Conservation (phyloP, 1,139 yeast species). For the Meyerozyma carpophila region DNA sequence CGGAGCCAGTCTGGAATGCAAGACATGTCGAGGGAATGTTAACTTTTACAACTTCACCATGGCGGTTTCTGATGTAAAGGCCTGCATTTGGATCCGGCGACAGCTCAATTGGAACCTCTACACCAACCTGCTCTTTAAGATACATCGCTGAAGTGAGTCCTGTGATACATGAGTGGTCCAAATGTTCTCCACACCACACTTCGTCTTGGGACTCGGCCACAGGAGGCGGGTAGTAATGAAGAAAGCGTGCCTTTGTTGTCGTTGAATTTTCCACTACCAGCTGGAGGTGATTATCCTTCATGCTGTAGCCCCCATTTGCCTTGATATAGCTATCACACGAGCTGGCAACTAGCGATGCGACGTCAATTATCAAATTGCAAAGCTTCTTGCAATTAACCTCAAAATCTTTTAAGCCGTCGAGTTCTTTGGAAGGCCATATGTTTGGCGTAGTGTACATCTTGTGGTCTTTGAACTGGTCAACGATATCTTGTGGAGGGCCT, state of each 20-base stretch:
- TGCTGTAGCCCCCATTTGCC: conserved; percentile 19
- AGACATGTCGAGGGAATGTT: conserved; percentile 50
- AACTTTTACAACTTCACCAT: conserved; percentile 44
- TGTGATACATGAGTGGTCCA: conserved; percentile 60
- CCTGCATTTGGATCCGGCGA: conserved; percentile 49
- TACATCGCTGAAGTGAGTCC: conserved; percentile 56
- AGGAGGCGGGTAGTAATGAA: conserved; percentile 45
- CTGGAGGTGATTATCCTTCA: conserved; percentile 31
- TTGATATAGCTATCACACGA: conserved; percentile 47
- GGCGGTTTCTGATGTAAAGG: conserved; percentile 47
- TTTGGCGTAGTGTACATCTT: conserved; percentile 46
- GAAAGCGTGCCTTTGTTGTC: conserved; percentile 54
- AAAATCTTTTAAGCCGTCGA: conserved; percentile 21
- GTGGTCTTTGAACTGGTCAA: conserved; percentile 25
- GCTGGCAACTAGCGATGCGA: conserved; percentile 46
- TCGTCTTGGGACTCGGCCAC: conserved; percentile 14
- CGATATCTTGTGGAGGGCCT: conserved; percentile 36
- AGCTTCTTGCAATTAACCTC: conserved; percentile 32
- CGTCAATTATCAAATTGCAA: conserved; percentile 44
- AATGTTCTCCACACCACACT: conserved; percentile 64
- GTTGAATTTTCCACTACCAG: conserved; percentile 45
- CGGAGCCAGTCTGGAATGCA: conserved; percentile 65
- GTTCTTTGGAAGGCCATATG: conserved; percentile 43
- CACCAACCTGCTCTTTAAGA: conserved; percentile 32
- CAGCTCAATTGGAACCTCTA: conserved; percentile 15